A percentile compares a stretch with the other conserved stretches of the same genome.
phyloP scores from a whole-genome alignment of 495 filamentous ascomycete species.

The Trichocladium antarcticum region DNA sequence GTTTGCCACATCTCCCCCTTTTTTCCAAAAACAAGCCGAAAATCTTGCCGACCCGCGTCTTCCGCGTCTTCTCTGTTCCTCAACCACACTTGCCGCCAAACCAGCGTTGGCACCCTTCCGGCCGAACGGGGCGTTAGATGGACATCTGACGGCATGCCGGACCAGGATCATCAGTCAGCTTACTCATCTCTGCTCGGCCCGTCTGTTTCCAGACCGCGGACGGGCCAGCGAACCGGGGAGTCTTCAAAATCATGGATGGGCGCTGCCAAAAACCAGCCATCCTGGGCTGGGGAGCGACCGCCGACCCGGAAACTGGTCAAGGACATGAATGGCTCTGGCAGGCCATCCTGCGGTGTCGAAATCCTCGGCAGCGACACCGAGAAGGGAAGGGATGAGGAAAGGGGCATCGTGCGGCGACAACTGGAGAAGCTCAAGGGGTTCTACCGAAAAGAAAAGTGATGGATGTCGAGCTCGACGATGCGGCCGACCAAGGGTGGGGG shows the following conservation, averaged over 20 bases:
- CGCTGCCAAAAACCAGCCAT: constrained; percentile 12
- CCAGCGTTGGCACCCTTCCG: too few relatives aligned
- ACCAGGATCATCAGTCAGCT: constrained; percentile 12
- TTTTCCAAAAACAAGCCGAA: too few relatives aligned
- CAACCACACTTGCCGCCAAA: too few relatives aligned
- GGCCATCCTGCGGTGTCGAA: constrained; percentile 20
- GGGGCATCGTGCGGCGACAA: constrained; percentile 20
- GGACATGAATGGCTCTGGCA: constrained; percentile 19
- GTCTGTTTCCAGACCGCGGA: background rate
- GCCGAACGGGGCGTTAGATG: too few relatives aligned
- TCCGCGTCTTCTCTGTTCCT: too few relatives aligned
- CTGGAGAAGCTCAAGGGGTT: constrained; percentile 19
- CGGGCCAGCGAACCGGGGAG: background rate
- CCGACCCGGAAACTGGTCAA: constrained; percentile 24
- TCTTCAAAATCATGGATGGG: constrained; percentile 16
- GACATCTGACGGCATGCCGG: background rate
- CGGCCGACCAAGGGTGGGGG: too few relatives aligned
- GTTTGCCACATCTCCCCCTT: too few relatives aligned
- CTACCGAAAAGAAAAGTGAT: constrained; percentile 17
- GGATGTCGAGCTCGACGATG: background rate
- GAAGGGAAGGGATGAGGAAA: constrained; percentile 22
- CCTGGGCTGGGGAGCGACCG: constrained; percentile 16
- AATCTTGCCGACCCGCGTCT: too few relatives aligned
- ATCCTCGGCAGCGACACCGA: constrained; percentile 20
- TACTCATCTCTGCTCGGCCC: constrained; percentile 25